Evolutionary conservation across 192 early-diverging fungal species (phyloP), one percentile per base, ranked within the genome.

Genomic region (Glomus cerebriforme): DNA sequence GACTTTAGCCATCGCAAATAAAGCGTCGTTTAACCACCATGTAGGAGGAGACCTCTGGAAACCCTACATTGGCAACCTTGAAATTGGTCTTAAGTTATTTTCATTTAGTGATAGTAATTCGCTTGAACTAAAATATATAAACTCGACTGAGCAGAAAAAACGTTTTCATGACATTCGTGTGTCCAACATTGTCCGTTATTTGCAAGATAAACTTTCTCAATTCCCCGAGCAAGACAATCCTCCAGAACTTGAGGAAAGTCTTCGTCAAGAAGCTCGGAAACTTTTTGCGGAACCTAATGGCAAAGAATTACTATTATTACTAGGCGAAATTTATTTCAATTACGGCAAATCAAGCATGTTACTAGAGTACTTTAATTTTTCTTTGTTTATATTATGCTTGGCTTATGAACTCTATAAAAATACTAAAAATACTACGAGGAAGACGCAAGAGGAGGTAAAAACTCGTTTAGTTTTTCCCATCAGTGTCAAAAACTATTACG

Each of bases 151-250:
- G 13, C 66, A 39, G 34, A 68, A 68, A 68, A 1, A 68, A 68
- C 32, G 32, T 35, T 29, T 29, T 66, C 64, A 66, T 17, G 32
- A 1, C 17, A 17, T 31, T 66, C 66, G 66, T 35, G 17, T 68
- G 29, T 39, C 22, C 7, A 68, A 34, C 22, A 68, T 68, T 35
- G 66, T n/a, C 34, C 15, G 12, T 68, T n/a, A 68, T 35, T 2
- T 68, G 15, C 66, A 68, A 35, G 34, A 68, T 22, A 68, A 68
- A 68, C 66, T 68, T 39, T 34, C 32, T 68, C 66, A 37, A 68
- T 37, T 68, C 19, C 66, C 66, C 0, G 39, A 35, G 2, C 19
- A 68, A 24, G 35, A 7, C n/a, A 10, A 65, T 31, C 15, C 63
- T 31, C 10, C 22, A 34, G 15, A 39, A 22, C 34, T 34, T 68